Conservation (phyloP, 495 filamentous ascomycete genomes). For the Peziza echinospora region DNA sequence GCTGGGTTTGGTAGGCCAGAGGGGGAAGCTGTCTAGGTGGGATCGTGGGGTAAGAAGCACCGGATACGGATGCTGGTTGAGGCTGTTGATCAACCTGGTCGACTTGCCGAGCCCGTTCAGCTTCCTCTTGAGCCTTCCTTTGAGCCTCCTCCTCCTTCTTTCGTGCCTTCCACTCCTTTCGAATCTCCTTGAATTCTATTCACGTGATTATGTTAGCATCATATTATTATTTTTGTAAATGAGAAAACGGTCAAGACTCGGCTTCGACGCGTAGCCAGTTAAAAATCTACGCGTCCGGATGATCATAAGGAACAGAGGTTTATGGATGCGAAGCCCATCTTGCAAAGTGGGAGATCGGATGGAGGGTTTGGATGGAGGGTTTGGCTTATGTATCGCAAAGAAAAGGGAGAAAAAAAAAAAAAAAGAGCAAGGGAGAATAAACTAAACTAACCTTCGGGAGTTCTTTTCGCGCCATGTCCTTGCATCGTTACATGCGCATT, state of each 20-base stretch:
- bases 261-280: too few relatives aligned
- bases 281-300: too few relatives aligned
- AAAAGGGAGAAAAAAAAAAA: constrained; percentile 1
- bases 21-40: background rate
- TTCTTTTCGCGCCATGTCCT: constrained; percentile 75
- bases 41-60: background rate
- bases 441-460: constrained; percentile 67
- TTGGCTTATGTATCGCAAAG: too few relatives aligned
- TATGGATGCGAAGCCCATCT: too few relatives aligned
- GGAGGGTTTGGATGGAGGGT: too few relatives aligned
- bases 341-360: too few relatives aligned
- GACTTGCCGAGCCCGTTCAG: constrained; percentile 7
- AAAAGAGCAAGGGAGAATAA: too few relatives aligned
- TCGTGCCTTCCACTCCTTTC: constrained; percentile 95
- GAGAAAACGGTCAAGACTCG: too few relatives aligned
- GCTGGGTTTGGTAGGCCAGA: background rate
- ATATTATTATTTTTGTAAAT: constrained; percentile 7
- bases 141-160: constrained; percentile 94
- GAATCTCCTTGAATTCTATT: constrained; percentile 95
- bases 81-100: constrained; percentile 5
- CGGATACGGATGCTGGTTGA: background rate
- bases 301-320: too few relatives aligned
- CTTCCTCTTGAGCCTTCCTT: constrained; percentile 78
- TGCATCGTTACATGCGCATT: constrained; percentile 99
- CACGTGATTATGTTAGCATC: constrained; percentile 20